Percentiles rank a stretch among this genome's conserved stretches.
Evolutionary conservation across 225 moss, liverwort and hornwort genomes (phyloP).

Genomic region (Sphagnum contortum): DNA sequence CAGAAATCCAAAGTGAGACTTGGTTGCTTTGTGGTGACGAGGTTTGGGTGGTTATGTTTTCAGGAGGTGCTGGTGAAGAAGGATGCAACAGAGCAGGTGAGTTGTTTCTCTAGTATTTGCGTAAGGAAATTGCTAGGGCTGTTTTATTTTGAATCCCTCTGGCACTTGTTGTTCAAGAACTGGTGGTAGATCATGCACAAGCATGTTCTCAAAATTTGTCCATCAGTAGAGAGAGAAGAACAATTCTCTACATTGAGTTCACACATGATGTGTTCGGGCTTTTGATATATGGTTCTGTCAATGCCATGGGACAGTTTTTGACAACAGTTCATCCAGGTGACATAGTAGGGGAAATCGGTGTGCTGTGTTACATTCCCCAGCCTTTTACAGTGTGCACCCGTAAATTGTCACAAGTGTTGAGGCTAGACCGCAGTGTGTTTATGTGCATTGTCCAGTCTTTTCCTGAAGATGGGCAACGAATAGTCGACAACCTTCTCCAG

Average conservation of each 20-base stretch:
- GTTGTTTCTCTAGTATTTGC: background rate
- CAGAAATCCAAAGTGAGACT: too few species aligned
- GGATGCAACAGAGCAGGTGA: constrained; percentile 28
- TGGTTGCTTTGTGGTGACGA: too few species aligned
- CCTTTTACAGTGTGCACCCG: constrained; percentile 75
- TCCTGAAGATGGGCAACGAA: constrained; percentile 68
- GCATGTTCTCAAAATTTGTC: too few species aligned
- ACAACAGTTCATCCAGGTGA: constrained; percentile 18
- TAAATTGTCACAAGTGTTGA: constrained; percentile 69
- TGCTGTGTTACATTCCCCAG: constrained; percentile 90
- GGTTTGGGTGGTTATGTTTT: background rate
- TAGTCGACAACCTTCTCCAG: constrained; percentile 88
- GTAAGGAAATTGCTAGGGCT: too few species aligned
- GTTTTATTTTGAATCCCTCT: too few species aligned
- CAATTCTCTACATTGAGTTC: too few species aligned
- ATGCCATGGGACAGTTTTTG: constrained; percentile 13
- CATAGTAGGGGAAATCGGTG: constrained; percentile 81
- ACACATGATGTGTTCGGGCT: too few species aligned
- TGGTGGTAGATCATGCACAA: too few species aligned
- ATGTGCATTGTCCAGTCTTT: constrained; percentile 61
- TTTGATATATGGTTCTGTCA: too few species aligned
- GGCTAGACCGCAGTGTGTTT: constrained; percentile 64
- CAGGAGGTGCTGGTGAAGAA: constrained; percentile 30
- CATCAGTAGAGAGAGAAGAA: too few species aligned
- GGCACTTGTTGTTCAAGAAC: too few species aligned